phyloP scores from a whole-genome alignment of 352 stramenopile genomes.

The Phytopythium ostracodes region DNA sequence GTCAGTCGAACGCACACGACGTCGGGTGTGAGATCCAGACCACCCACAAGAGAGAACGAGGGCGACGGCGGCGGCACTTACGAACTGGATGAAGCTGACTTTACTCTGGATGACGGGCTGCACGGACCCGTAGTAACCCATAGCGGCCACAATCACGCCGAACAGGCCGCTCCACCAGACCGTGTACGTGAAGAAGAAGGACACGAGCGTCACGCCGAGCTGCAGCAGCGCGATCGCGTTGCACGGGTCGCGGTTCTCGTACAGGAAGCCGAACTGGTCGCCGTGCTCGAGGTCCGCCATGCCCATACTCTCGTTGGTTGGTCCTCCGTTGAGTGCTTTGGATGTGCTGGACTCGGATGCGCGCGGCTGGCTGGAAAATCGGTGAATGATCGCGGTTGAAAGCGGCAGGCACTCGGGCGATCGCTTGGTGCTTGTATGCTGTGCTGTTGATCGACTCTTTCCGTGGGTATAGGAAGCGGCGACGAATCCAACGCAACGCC shows the following conservation, averaged over 20 bases:
- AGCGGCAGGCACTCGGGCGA: background rate
- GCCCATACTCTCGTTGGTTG: background rate
- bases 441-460: background rate
- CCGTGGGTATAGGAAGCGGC: background rate
- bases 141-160: constrained; percentile 67
- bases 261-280: constrained; percentile 74
- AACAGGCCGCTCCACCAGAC: constrained; percentile 81
- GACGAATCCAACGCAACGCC: background rate
- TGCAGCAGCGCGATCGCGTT: constrained; percentile 80
- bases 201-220: constrained; percentile 56
- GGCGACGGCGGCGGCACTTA: constrained; percentile 24
- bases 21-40: background rate
- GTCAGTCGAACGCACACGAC: background rate
- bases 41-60: background rate
- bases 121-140: constrained; percentile 81
- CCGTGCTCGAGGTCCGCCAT: constrained; percentile 75
- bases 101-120: constrained; percentile 85
- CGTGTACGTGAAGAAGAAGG: constrained; percentile 79
- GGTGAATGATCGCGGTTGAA: constrained; percentile 1
- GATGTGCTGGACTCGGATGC: too few species aligned
- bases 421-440: background rate
- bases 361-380: constrained; percentile 1
- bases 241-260: constrained; percentile 81
- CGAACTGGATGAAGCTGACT: constrained; percentile 86
- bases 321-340: background rate